These are phyloP conservation scores for Talaromyces albobiverticillius DNA, from an alignment of 2,329 filamentous ascomycete genomes.

Conservation along the genomic window DNA sequence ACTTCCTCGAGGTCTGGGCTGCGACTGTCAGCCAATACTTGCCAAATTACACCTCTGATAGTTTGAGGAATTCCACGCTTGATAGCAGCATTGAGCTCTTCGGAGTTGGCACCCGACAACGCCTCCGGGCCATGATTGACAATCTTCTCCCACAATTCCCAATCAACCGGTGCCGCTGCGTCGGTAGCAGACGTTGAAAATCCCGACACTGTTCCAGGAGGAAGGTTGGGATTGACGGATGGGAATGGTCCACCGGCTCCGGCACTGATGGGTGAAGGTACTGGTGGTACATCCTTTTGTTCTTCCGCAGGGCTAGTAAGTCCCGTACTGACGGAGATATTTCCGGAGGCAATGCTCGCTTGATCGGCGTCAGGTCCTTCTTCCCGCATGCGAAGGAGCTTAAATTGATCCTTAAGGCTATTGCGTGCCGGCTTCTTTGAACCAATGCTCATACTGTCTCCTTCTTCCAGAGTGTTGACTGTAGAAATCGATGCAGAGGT, in stretches of 20 bases:
- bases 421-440: slow-evolving; percentile 53
- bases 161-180: slow-evolving; percentile 73
- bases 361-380: slow-evolving; percentile 63
- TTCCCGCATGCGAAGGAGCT: slow-evolving; percentile 70
- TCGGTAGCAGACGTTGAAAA: slow-evolving; percentile 69
- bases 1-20: slow-evolving; percentile 82
- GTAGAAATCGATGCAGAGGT: slow-evolving; percentile 79
- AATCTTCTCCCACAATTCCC: slow-evolving; percentile 96
- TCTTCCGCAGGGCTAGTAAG: slow-evolving; percentile 50
- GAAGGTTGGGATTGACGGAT: slow-evolving; percentile 66
- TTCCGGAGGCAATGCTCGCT: slow-evolving; percentile 47
- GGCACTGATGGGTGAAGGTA: slow-evolving; percentile 22
- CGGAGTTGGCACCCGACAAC: slow-evolving; percentile 80
- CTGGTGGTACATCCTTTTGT: slow-evolving; percentile 38
- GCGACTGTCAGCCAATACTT: slow-evolving; percentile 93
- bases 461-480: slow-evolving; percentile 72
- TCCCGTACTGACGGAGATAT: slow-evolving; percentile 40
- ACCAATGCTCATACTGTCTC: slow-evolving; percentile 46
- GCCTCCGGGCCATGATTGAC: slow-evolving; percentile 92
- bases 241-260: slow-evolving; percentile 40
- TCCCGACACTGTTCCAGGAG: slow-evolving; percentile 82
- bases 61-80: slow-evolving; percentile 90
- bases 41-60: slow-evolving; percentile 98
- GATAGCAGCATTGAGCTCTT: slow-evolving; percentile 87
- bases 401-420: slow-evolving; percentile 75